Evolutionary conservation across 164 flowering plant species (phyloP), one percentile per base, ranked within the genome.

Genomic region (Tetrastigma voinierianum): DNA sequence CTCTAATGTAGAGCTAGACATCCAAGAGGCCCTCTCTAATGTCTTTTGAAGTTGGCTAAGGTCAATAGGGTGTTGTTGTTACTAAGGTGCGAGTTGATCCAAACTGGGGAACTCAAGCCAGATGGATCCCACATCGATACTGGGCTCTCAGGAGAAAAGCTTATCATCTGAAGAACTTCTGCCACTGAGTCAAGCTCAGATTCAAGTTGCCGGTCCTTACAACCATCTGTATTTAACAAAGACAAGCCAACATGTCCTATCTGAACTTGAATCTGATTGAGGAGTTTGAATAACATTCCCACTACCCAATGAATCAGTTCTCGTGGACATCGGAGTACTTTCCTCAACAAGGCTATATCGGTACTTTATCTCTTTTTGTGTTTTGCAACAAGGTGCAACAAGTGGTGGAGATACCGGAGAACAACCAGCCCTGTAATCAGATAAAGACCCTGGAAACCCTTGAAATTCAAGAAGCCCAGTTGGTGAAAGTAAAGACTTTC

Each of bases 221-320:
- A 13, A 61, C 53, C 76, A 20, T 65, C 66, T 9, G 51, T 43
- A 54, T 68, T 58, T 57, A 78, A 54, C 72, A 71, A 61, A 7
- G 82, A 68, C 13, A 40, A 17, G 3, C 64, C 67, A 58, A 49
- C 47, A 61, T 1, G 49, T n/a, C 54, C 61, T 74, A 18, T 73
- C 83, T 2, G 80, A 74, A 61, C 82, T 79, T 56, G 84, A 82
- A 72, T 85, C 78, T 14, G 96, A 88, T 17, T 80, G 66, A 6
- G 98, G 98, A 15, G 94, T 93, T 54, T 76, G 82, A 56, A 88
- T 77, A 6, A 85, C 76, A 77, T 90, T 93, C 20, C 76, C 81
- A 80, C 87, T 81, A 45, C 84, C 82, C 67, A 81, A 62, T 12
- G 89, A 79, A 43, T 68, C 82, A 32, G 40, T 32, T 32, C 40